Evolutionary conservation across 2,329 filamentous ascomycete genomes (phyloP).

Genomic region (Verticillium longisporum): DNA sequence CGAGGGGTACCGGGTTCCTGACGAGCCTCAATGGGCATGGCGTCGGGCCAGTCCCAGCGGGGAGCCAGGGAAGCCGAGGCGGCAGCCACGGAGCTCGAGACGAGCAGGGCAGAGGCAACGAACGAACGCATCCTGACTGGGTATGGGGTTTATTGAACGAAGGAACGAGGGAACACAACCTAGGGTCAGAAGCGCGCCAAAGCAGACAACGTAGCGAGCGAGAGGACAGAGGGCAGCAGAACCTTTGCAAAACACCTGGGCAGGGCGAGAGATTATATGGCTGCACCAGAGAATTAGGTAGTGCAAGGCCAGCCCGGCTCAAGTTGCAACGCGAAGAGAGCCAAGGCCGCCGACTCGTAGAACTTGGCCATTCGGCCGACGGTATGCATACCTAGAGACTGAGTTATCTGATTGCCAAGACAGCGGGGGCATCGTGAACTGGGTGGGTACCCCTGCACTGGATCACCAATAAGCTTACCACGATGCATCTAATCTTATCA

Average conservation of each 20-base stretch:
- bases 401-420: neutral
- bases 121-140: neutral
- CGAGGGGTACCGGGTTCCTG: conserved; percentile 36
- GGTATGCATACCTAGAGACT: neutral
- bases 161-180: conserved; percentile 2
- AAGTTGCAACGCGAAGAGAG: neutral
- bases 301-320: neutral
- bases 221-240: neutral
- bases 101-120: neutral
- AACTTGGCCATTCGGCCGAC: neutral
- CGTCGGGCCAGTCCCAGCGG: conserved; percentile 8
- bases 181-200: neutral
- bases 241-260: neutral
- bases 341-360: neutral
- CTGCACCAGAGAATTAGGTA: neutral
- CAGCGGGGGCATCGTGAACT: neutral
- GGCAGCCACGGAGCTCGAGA: neutral
- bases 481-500: neutral
- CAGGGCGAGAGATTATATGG: neutral
- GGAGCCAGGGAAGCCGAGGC: neutral
- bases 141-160: neutral
- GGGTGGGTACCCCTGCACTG: neutral
- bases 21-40: conserved; percentile 23
- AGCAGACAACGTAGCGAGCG: neutral
- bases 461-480: neutral